Conservation (phyloP, 2,329 filamentous ascomycete species). For the Botrytis pseudocinerea region DNA sequence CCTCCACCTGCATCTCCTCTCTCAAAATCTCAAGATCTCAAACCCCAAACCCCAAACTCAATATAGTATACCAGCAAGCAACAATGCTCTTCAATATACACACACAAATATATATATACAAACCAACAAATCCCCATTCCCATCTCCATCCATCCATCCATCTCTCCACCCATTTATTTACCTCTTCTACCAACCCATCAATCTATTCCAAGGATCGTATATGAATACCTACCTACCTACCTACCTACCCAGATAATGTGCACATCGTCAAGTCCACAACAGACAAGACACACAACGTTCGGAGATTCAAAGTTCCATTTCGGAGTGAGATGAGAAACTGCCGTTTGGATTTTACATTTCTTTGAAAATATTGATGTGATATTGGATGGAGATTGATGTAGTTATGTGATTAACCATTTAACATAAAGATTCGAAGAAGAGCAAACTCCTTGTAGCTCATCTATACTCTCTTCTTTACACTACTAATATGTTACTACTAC, state of each 20-base stretch:
- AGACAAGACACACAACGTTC: background rate
- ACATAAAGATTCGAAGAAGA: background rate
- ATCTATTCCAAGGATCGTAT: too few species aligned
- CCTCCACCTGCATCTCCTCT: too few species aligned
- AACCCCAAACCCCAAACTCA: too few species aligned
- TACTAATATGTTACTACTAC: background rate
- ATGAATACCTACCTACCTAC: background rate
- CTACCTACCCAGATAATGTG: background rate
- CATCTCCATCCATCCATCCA: too few species aligned
- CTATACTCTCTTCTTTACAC: background rate
- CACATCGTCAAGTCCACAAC: background rate
- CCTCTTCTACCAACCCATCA: too few species aligned
- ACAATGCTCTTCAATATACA: background rate
- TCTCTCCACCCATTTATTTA: too few species aligned
- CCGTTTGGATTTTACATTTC: background rate
- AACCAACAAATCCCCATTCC: too few species aligned
- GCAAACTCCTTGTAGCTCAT: fast-evolving
- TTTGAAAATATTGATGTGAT: background rate
- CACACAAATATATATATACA: too few species aligned
- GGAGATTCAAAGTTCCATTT: background rate
- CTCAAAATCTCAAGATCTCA: too few species aligned
- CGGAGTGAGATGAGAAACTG: background rate
- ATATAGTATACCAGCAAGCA: too few species aligned
- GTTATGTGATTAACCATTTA: too few species aligned
- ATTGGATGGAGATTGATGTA: background rate